These are phyloP conservation scores for Psilocybe azurescens DNA, from an alignment of 768 basidiomycete genomes.

Conservation along the genomic window DNA sequence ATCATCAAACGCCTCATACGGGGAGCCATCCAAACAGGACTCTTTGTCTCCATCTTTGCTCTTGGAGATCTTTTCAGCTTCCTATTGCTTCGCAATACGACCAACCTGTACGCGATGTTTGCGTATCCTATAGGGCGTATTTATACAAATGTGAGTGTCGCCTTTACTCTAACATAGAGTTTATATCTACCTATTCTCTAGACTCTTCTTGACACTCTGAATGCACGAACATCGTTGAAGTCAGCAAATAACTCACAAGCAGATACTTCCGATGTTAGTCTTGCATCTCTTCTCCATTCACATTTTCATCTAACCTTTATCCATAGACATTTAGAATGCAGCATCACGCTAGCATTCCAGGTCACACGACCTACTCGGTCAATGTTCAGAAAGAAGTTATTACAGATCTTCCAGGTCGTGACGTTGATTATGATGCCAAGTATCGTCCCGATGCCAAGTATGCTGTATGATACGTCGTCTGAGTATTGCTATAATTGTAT, in stretches of 20 bases:
- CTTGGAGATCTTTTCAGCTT: constrained; percentile 52
- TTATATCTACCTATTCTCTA: constrained; percentile 17
- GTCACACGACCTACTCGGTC: constrained; percentile 28
- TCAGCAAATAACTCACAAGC: constrained; percentile 34
- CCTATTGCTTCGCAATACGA: constrained; percentile 35
- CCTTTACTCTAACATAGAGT: not conserved
- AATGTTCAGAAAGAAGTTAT: constrained; percentile 36
- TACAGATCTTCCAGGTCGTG: constrained; percentile 19
- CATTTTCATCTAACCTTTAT: not conserved
- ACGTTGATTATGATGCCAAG: constrained; percentile 4
- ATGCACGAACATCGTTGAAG: constrained; percentile 42
- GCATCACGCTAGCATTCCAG: constrained; percentile 24
- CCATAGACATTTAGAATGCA: constrained; percentile 33
- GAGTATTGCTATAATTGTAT: not conserved
- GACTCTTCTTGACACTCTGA: constrained; percentile 51
- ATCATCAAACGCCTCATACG: constrained; percentile 59
- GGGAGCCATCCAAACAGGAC: constrained; percentile 58
- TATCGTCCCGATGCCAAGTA: constrained; percentile 26
- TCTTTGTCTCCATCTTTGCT: constrained; percentile 57
- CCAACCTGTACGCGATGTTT: constrained; percentile 41
- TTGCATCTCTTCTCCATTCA: not conserved
- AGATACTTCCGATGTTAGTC: constrained; percentile 33
- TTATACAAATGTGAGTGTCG: constrained; percentile 50
- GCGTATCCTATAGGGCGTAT: constrained; percentile 43
- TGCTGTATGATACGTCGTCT: constrained; percentile 20